These are phyloP conservation scores for Plasmodium berghei DNA, from an alignment of 169 alveolate genomes.

Conservation along the genomic window DNA sequence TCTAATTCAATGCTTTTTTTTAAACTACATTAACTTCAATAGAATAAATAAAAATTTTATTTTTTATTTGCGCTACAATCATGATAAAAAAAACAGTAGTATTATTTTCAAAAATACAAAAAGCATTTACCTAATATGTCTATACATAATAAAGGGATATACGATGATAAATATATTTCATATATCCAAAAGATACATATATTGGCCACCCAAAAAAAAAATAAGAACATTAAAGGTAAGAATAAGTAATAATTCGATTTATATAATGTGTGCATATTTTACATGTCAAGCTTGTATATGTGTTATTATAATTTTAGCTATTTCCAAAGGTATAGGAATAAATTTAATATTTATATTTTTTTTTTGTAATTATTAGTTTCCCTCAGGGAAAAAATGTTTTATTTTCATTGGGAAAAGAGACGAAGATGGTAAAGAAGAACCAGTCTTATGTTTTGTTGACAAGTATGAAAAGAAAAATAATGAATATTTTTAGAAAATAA, in stretches of 20 bases:
- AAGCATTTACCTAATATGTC: no score
- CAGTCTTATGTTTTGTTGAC: slow-evolving; percentile 86
- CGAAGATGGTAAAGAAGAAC: slow-evolving; percentile 87
- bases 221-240: slow-evolving; percentile 75
- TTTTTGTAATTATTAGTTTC: slow-evolving; percentile 65
- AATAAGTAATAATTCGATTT: not conserved
- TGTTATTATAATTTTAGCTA: not conserved
- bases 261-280: not conserved
- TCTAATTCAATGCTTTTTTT: no score
- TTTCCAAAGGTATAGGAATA: no score
- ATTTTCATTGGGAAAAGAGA: slow-evolving; percentile 87
- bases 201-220: slow-evolving; percentile 86
- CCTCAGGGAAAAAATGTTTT: slow-evolving; percentile 86
- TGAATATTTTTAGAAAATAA: not conserved
- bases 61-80: no score
- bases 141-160: not conserved
- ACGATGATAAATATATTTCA: slow-evolving; percentile 47
- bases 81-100: no score
- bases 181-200: slow-evolving; percentile 67
- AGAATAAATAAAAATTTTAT: no score
- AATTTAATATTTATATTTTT: no score
- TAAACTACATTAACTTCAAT: no score
- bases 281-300: slow-evolving; percentile 1
- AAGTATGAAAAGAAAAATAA: slow-evolving; percentile 54
- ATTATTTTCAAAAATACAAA: no score